phyloP scores from a whole-genome alignment of 2,329 filamentous ascomycete genomes.

The Alternaria ethzedia region DNA sequence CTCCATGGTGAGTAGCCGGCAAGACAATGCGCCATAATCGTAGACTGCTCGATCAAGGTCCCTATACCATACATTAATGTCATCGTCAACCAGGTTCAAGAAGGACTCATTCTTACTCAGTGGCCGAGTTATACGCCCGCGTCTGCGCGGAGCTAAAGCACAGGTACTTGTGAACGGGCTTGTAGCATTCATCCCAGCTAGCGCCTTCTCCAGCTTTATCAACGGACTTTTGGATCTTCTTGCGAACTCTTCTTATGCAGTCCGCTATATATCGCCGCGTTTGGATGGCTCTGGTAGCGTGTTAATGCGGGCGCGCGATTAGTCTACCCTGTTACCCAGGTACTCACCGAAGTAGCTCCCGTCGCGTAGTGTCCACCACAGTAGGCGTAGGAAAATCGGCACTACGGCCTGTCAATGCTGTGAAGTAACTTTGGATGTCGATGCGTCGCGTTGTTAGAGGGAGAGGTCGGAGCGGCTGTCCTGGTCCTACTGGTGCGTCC shows the following conservation, averaged over 20 bases:
- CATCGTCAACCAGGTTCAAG: background rate
- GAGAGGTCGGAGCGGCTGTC: background rate
- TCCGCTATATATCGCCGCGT: background rate
- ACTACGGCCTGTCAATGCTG: background rate
- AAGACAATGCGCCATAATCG: background rate
- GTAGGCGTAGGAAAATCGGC: background rate
- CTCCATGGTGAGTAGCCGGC: background rate
- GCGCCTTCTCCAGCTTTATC: background rate
- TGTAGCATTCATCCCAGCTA: background rate
- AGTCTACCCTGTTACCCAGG: background rate
- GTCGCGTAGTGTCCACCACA: background rate
- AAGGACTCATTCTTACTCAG: rapidly evolving
- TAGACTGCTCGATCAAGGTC: background rate
- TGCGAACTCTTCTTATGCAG: background rate
- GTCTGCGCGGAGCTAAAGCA: background rate
- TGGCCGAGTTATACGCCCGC: background rate
- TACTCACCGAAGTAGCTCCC: background rate
- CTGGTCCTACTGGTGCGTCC: background rate
- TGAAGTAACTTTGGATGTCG: background rate
- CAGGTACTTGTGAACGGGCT: background rate
- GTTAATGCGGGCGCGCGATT: background rate
- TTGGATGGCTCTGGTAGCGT: background rate
- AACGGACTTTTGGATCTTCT: background rate
- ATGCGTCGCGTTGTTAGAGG: background rate
- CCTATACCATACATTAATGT: background rate